These are phyloP conservation scores for Aspergillus sp. DNA, from an alignment of 2,329 filamentous ascomycete species.

Conservation along the genomic window DNA sequence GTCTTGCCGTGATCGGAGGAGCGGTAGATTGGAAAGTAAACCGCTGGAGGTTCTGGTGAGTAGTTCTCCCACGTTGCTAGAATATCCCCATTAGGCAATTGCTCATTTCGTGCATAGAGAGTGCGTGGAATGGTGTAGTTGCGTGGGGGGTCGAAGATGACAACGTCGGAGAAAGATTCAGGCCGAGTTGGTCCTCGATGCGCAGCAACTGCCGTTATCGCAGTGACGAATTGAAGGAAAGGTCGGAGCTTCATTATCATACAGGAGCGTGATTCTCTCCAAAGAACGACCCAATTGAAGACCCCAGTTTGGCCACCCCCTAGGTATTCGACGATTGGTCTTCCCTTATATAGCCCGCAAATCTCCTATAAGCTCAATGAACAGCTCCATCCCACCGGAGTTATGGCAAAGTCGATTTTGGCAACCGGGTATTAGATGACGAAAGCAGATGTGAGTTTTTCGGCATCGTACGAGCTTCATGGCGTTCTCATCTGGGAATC, in stretches of 20 bases:
- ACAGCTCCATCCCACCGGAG: constrained; percentile 10
- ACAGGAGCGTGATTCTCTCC: background rate
- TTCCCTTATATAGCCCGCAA: constrained; percentile 2
- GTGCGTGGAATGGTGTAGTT: constrained; percentile 49
- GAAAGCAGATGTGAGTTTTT: background rate
- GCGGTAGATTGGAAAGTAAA: constrained; percentile 53
- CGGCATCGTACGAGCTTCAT: background rate
- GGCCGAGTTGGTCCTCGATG: background rate
- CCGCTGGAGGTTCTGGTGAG: constrained; percentile 53
- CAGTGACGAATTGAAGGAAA: constrained; percentile 2
- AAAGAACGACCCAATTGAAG: background rate
- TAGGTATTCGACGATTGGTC: background rate
- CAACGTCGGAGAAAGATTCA: constrained; percentile 32
- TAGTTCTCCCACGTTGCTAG: constrained; percentile 59
- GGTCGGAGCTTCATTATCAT: constrained; percentile 5
- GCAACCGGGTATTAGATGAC: background rate
- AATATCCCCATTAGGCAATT: constrained; percentile 46
- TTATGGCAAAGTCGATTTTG: background rate
- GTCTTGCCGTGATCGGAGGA: constrained; percentile 57
- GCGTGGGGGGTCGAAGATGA: constrained; percentile 46
- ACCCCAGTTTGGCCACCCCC: background rate
- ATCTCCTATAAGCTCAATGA: background rate
- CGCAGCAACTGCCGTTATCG: background rate
- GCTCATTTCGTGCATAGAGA: constrained; percentile 52
- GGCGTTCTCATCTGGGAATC: background rate